Base-by-base conservation (phyloP, 2,329 filamentous ascomycete genomes). In the Escovopsis sp. region DNA sequence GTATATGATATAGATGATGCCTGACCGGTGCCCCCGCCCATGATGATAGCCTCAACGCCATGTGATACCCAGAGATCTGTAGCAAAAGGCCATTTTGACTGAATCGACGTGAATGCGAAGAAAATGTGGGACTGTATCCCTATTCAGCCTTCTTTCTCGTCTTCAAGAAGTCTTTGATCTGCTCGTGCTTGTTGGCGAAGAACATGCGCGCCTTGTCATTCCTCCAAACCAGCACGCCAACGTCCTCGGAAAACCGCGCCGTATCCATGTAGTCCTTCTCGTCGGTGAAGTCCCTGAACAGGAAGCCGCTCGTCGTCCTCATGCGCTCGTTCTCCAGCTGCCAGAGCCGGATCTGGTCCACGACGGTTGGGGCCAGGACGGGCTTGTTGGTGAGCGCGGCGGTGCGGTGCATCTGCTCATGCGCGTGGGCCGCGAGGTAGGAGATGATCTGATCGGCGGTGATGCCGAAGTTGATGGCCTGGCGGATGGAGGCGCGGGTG, bases 341-440 rank as follows among this genome's bases (percentile, higher is more conserved):
- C 91, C 91, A 98, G 18, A 98, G 75, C 2, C 88, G 75, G 54
- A 98, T 95, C 67, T 98, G 91, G 62, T 98, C 91, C 48, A 95
- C 85, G 12, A 98, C 91, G 0, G 93, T 96, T 0, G 91, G 88
- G 1, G 93, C 91, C 2, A 98, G 72, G 12, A 94, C 76, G 2
- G 88, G 83, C 47, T 70, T 70, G 54, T 73, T 73, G 47, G 73
- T 54, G 39, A 69, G 50, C 26, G 69, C 64, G 6, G 75, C 73
- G 36, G 75, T 70, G 48, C 82, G 81, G 53, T 82, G 80, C 76
- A 98, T 86, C 61, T 96, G 85, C 37, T 93, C 87, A 64, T 98
- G 91, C 0, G 91, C 91, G 63, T 98, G 89, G 4, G 85, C 82
- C 7, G 82, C 79, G 2, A 98, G 77, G 64, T 96, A 98, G 15